Evolutionary conservation across 257 asterid species (phyloP).

Genomic region (Osmanthus fragrans): DNA sequence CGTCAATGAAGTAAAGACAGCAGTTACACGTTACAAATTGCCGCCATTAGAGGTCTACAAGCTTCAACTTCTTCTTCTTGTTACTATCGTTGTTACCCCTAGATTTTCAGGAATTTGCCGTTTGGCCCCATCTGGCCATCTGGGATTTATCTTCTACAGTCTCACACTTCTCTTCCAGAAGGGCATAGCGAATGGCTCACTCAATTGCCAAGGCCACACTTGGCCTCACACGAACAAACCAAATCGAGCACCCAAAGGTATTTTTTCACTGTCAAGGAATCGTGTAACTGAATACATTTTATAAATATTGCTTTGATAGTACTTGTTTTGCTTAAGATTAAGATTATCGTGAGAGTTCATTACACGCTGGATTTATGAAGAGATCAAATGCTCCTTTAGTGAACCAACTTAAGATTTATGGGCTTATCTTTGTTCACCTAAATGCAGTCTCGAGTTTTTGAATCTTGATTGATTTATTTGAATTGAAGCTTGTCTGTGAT

Average conservation of each 20-base stretch:
- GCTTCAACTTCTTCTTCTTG: constrained; percentile 35
- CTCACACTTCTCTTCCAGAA: constrained; percentile 24
- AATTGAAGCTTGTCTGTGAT: background rate
- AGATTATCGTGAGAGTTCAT: background rate
- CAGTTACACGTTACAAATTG: constrained; percentile 26
- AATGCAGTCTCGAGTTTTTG: background rate
- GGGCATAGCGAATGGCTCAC: constrained; percentile 52
- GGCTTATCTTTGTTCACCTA: background rate
- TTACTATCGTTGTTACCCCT: constrained; percentile 7
- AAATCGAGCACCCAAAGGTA: constrained; percentile 49
- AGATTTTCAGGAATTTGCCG: constrained; percentile 35
- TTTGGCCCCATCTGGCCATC: constrained; percentile 22
- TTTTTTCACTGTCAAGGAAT: background rate
- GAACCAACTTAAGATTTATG: background rate
- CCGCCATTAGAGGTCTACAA: constrained; percentile 43
- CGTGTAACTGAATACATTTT: background rate
- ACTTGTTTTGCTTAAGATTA: background rate
- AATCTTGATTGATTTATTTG: constrained; percentile 11
- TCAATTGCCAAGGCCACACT: constrained; percentile 56
- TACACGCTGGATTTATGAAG: background rate
- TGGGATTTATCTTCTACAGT: constrained; percentile 29
- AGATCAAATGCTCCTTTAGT: background rate
- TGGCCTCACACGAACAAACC: constrained; percentile 55
- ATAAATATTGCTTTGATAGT: background rate
- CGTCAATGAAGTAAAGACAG: no score